Percentiles rank a stretch among this genome's conserved stretches.
Evolutionary conservation across 1,284 basidiomycete species (phyloP).

Genomic region (Cutaneotrichosporon cyanovorans): DNA sequence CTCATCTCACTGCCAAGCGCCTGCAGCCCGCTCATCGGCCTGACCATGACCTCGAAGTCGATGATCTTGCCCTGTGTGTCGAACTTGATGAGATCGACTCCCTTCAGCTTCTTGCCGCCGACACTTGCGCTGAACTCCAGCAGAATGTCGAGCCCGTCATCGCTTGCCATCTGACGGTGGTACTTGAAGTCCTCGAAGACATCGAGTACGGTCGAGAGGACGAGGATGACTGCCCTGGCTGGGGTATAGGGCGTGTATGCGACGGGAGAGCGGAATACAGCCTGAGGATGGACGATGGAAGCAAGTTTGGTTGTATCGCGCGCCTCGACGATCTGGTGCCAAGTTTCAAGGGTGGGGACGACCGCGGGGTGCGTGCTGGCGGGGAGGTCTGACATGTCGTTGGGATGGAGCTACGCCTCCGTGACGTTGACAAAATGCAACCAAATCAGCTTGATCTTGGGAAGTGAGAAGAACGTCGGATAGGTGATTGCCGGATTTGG

Average conservation of each 20-base stretch:
- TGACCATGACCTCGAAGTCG: slow-evolving; percentile 19
- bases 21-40: slow-evolving; percentile 12
- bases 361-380: slow-evolving; percentile 1
- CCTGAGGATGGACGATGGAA: slow-evolving; percentile 13
- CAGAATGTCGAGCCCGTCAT: slow-evolving; percentile 11
- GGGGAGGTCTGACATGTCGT: too few relatives aligned
- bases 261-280: slow-evolving; percentile 16
- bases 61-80: slow-evolving; percentile 10
- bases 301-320: slow-evolving; percentile 4
- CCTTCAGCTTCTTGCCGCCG: slow-evolving; percentile 14
- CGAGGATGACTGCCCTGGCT: slow-evolving; percentile 10
- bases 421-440: too few relatives aligned
- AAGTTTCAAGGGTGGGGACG: slow-evolving; percentile 6
- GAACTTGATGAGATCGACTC: slow-evolving; percentile 14
- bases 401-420: too few relatives aligned
- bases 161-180: slow-evolving; percentile 9
- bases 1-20: slow-evolving; percentile 14
- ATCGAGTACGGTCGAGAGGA: slow-evolving; percentile 9
- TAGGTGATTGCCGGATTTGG: too few relatives aligned
- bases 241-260: slow-evolving; percentile 6
- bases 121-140: slow-evolving; percentile 15
- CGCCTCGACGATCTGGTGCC: slow-evolving; percentile 13
- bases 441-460: too few relatives aligned
- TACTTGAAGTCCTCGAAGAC: slow-evolving; percentile 16
- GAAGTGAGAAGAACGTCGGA: too few relatives aligned